phyloP scores from a whole-genome alignment of 768 basidiomycete genomes.

The Termitomyces sp. region DNA sequence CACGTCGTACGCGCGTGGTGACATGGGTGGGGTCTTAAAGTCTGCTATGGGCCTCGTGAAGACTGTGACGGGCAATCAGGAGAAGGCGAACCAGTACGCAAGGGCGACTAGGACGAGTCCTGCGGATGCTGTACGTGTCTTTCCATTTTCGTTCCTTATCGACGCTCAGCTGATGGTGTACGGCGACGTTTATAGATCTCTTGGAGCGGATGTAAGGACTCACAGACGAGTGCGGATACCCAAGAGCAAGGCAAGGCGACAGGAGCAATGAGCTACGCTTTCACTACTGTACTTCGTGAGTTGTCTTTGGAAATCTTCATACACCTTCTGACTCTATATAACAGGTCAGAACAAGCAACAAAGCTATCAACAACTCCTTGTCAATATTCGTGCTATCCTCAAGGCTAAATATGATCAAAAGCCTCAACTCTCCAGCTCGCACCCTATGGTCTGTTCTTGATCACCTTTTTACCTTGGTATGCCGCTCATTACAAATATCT shows the following conservation, averaged over 20 bases:
- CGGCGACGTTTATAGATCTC: conserved; percentile 48
- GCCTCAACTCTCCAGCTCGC: conserved; percentile 34
- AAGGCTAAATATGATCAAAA: conserved; percentile 36
- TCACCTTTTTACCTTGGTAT: background rate
- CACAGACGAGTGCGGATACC: conserved; percentile 79
- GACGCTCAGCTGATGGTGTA: background rate
- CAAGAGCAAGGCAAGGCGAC: conserved; percentile 59
- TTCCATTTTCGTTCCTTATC: background rate
- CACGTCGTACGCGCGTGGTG: conserved; percentile 69
- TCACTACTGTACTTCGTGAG: conserved; percentile 51
- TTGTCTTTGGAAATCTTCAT: background rate
- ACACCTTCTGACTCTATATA: conserved; percentile 17
- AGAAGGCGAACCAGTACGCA: conserved; percentile 57
- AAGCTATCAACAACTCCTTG: conserved; percentile 38
- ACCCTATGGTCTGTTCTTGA: conserved; percentile 33
- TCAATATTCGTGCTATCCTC: conserved; percentile 32
- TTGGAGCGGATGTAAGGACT: conserved; percentile 80
- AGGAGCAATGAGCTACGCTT: conserved; percentile 78
- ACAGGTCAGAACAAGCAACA: conserved; percentile 36
- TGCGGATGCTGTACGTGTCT: conserved; percentile 73
- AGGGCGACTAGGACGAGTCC: conserved; percentile 66
- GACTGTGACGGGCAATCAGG: conserved; percentile 57
- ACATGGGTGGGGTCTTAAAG: conserved; percentile 72
- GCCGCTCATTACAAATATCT: background rate
- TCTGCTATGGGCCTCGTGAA: conserved; percentile 73